These are phyloP conservation scores for Multifurca ochricompacta DNA, from an alignment of 768 basidiomycete species.

Conservation along the genomic window DNA sequence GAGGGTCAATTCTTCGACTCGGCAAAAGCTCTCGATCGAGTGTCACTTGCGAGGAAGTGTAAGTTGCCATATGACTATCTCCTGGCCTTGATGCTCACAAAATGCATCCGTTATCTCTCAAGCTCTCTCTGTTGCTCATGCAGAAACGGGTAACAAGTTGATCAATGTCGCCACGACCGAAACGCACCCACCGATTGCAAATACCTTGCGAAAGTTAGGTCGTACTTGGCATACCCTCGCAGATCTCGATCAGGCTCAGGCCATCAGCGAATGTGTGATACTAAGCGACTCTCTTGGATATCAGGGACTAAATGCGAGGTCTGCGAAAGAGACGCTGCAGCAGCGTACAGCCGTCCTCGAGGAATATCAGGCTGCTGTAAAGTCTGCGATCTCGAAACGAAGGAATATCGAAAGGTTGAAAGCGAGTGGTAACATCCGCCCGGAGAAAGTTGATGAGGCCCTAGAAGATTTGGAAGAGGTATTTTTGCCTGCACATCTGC, in stretches of 20 bases:
- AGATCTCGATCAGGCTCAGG: conserved; percentile 84
- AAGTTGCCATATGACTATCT: conserved; percentile 13
- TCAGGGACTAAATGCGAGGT: conserved; percentile 93
- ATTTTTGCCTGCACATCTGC: conserved; percentile 14
- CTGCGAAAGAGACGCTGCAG: conserved; percentile 89
- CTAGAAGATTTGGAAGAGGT: conserved; percentile 92
- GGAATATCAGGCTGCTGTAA: conserved; percentile 90
- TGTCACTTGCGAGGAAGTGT: conserved; percentile 78
- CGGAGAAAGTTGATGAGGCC: conserved; percentile 84
- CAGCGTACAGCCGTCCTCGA: conserved; percentile 89
- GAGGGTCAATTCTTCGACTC: conserved; percentile 91
- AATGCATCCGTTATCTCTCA: conserved; percentile 13
- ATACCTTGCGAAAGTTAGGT: conserved; percentile 79
- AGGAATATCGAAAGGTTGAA: conserved; percentile 85
- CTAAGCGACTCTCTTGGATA: conserved; percentile 95
- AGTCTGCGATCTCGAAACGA: conserved; percentile 87
- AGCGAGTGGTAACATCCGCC: conserved; percentile 75
- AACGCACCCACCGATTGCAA: conserved; percentile 74
- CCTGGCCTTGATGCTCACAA: background rate
- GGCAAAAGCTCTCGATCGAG: conserved; percentile 83
- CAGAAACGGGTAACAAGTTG: conserved; percentile 91
- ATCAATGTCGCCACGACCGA: conserved; percentile 86
- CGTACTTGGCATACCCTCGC: conserved; percentile 81
- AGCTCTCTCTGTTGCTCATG: conserved; percentile 73
- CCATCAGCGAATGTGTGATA: conserved; percentile 91